These are phyloP conservation scores for Aspergillus carbonarius DNA, from an alignment of 2,329 filamentous ascomycete species.

Conservation along the genomic window DNA sequence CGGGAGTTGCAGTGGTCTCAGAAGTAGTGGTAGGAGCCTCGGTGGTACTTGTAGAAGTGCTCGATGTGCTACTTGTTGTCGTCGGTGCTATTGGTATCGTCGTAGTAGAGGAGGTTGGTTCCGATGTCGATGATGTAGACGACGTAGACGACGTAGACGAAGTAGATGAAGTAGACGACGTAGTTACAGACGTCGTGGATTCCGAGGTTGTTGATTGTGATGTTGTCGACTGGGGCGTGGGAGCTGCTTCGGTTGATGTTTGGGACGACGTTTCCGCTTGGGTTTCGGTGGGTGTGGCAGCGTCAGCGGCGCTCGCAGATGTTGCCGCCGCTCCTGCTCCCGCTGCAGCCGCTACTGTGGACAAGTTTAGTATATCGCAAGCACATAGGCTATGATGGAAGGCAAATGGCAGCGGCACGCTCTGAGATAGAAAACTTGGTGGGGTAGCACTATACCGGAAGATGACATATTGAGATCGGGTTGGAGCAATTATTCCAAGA, in stretches of 20 bases:
- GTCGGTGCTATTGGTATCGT: slow-evolving; percentile 22
- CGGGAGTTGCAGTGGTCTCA: slow-evolving; percentile 4
- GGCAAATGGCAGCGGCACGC: neutral
- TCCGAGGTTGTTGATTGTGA: slow-evolving; percentile 15
- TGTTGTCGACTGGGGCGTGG: slow-evolving; percentile 20
- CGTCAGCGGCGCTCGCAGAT: slow-evolving; percentile 9
- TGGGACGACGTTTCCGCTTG: slow-evolving; percentile 7
- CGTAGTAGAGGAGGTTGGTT: slow-evolving; percentile 10
- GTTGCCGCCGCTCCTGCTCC: slow-evolving; percentile 7
- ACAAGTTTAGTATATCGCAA: neutral
- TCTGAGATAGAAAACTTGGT: neutral
- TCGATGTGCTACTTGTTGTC: slow-evolving; percentile 16
- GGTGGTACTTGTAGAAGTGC: slow-evolving; percentile 19
- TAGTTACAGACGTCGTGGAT: slow-evolving; percentile 19
- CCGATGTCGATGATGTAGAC: slow-evolving; percentile 15
- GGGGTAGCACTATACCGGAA: slow-evolving; percentile 3
- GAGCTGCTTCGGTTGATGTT: slow-evolving; percentile 14
- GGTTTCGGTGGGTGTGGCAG: slow-evolving; percentile 9
- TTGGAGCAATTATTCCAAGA: neutral
- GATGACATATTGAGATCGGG: neutral
- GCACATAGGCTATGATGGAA: neutral
- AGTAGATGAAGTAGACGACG: slow-evolving; percentile 14
- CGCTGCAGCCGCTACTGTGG: neutral
- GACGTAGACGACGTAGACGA: slow-evolving; percentile 9
- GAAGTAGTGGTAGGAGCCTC: slow-evolving; percentile 19